These are phyloP conservation scores for Coemansia sp. DNA, from an alignment of 192 early-diverging fungal species.

Conservation along the genomic window DNA sequence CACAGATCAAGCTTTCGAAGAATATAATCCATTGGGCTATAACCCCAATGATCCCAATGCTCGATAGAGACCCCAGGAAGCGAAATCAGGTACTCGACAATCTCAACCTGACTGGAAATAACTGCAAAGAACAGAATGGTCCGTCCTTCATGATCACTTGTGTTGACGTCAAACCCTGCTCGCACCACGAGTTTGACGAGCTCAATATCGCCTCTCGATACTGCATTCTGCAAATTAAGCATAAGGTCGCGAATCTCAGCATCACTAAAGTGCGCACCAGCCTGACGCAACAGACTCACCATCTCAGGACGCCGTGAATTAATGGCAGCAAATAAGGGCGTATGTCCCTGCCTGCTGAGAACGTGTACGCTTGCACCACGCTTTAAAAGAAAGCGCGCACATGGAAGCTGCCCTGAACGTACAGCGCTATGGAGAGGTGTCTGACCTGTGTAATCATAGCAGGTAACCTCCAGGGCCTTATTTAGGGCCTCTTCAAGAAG, in stretches of 20 bases:
- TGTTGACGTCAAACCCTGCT: conserved; percentile 41
- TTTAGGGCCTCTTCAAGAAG: conserved; percentile 62
- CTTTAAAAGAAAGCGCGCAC: conserved; percentile 72
- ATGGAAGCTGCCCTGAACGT: conserved; percentile 67
- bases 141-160: conserved; percentile 46
- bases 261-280: conserved; percentile 89
- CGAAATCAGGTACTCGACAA: conserved; percentile 42
- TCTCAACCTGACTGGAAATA: conserved; percentile 46
- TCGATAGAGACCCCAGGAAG: conserved; percentile 29
- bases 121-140: conserved; percentile 50
- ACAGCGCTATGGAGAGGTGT: conserved; percentile 88
- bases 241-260: conserved; percentile 73
- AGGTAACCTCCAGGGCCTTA: conserved; percentile 61
- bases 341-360: conserved; percentile 85
- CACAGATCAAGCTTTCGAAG: conserved; percentile 47
- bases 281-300: conserved; percentile 65
- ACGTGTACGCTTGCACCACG: conserved; percentile 90
- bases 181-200: conserved; percentile 49
- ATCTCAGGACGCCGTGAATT: conserved; percentile 60
- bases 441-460: conserved; percentile 78
- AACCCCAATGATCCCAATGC: conserved; percentile 50
- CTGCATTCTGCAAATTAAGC: conserved; percentile 51
- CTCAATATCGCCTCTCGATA: conserved; percentile 48
- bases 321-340: conserved; percentile 84
- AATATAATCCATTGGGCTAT: conserved; percentile 49